A percentile compares a stretch with the other conserved stretches of the same genome.
phyloP scores from a whole-genome alignment of 305 asterid genomes.

The Withania somnifera region DNA sequence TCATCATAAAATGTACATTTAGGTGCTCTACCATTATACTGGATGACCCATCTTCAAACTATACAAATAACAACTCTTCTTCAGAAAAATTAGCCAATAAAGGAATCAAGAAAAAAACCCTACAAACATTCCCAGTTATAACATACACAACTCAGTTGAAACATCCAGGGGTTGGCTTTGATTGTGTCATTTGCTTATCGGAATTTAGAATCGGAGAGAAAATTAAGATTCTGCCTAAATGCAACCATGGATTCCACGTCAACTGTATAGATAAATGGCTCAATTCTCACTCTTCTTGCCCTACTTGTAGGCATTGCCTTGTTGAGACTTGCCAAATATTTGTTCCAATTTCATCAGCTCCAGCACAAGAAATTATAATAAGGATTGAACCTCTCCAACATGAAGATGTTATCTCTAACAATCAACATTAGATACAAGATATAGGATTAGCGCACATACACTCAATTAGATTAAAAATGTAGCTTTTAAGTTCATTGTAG shows the following conservation, averaged over 20 bases:
- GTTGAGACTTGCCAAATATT: slow-evolving; percentile 1
- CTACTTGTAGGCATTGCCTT: slow-evolving; percentile 9
- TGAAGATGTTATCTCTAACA: not conserved
- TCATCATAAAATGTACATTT: slow-evolving; percentile 3
- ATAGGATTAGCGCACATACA: not conserved
- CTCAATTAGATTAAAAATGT: not conserved
- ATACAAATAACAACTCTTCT: not conserved
- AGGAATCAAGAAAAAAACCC: slow-evolving; percentile 4
- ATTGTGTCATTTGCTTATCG: not conserved
- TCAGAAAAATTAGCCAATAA: not conserved
- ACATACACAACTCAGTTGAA: not conserved
- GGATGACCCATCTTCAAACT: not conserved
- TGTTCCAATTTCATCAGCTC: not conserved
- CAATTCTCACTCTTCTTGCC: slow-evolving; percentile 7
- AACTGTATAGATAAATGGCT: slow-evolving; percentile 6
- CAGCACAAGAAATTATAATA: not conserved
- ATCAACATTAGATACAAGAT: not conserved
- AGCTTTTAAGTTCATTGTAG: not conserved
- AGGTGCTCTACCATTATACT: not conserved
- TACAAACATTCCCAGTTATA: not conserved
- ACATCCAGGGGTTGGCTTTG: not conserved
- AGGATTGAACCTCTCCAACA: slow-evolving; percentile 3
- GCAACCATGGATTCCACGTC: slow-evolving; percentile 5
- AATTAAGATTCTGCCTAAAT: not conserved
- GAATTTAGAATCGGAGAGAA: not conserved